Conservation (phyloP, 2,329 filamentous ascomycete species). For the Akanthomyces lecanii region DNA sequence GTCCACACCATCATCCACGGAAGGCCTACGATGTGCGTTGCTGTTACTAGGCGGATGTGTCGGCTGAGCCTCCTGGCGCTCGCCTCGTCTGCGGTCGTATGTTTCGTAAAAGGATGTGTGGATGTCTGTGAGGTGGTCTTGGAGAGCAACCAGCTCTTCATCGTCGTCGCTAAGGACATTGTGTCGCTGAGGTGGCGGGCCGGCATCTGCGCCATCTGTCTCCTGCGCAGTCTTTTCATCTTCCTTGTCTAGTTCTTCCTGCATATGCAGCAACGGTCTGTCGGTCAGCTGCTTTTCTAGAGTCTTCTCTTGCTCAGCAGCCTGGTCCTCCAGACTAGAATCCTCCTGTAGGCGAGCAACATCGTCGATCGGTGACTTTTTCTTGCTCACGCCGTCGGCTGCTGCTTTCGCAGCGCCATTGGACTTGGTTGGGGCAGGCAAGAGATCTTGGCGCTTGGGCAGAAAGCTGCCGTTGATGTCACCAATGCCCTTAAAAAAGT, state of each 20-base stretch:
- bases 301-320: conserved; percentile 79
- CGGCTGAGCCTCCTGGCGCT: conserved; percentile 32
- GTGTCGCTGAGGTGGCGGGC: conserved; percentile 50
- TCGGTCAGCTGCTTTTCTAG: conserved; percentile 87
- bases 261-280: conserved; percentile 83
- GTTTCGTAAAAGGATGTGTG: conserved; percentile 79
- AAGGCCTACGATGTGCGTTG: conserved; percentile 28
- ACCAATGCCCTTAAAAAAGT: conserved; percentile 96
- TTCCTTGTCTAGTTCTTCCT: conserved; percentile 84
- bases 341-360: conserved; percentile 73
- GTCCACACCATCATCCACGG: conserved; percentile 40
- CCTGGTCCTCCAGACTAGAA: conserved; percentile 66
- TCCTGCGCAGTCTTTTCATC: conserved; percentile 40
- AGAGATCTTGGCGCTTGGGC: conserved; percentile 65
- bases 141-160: conserved; percentile 71
- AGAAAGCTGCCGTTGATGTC: conserved; percentile 98
- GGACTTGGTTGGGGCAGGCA: conserved; percentile 30
- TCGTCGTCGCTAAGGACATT: conserved; percentile 86
- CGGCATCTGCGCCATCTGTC: conserved; percentile 24
- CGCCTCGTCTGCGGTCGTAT: conserved; percentile 58
- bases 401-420: conserved; percentile 19
- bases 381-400: conserved; percentile 21
- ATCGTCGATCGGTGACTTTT: conserved; percentile 59
- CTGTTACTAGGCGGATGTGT: conserved; percentile 33
- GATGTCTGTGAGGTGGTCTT: conserved; percentile 69